Evolutionary conservation across 345 rosid genomes (phyloP).

Genomic region (Eucalyptus marginata): DNA sequence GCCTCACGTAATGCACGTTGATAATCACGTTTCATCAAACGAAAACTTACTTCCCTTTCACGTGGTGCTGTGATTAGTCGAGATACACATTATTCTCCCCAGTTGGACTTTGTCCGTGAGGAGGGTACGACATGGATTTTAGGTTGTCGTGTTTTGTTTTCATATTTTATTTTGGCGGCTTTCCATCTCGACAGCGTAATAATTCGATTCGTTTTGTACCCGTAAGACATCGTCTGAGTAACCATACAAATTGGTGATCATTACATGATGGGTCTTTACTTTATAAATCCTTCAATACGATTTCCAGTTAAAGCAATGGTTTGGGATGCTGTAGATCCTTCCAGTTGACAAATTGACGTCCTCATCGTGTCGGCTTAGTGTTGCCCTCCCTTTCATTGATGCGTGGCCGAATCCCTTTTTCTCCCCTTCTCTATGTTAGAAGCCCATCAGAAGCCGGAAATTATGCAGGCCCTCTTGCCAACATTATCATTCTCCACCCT

Average conservation of each 20-base stretch:
- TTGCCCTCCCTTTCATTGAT: background rate
- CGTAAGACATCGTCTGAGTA: fast-evolving
- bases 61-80: background rate
- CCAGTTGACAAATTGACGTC: background rate
- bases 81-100: background rate
- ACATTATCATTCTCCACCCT: background rate
- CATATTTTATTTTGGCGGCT: background rate
- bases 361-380: background rate
- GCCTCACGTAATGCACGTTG: background rate
- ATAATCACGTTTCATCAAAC: background rate
- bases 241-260: background rate
- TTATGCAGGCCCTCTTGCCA: background rate
- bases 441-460: background rate
- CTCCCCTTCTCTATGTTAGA: background rate
- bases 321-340: background rate
- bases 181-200: background rate
- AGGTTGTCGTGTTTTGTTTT: background rate
- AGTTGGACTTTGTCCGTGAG: background rate
- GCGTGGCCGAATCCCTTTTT: background rate
- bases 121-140: background rate
- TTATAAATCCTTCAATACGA: background rate
- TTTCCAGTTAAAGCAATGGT: background rate
- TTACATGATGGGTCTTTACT: background rate
- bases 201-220: background rate
- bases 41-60: background rate